These are phyloP conservation scores for Sonneratia caseolaris DNA, from an alignment of 345 rosid species.

Conservation along the genomic window DNA sequence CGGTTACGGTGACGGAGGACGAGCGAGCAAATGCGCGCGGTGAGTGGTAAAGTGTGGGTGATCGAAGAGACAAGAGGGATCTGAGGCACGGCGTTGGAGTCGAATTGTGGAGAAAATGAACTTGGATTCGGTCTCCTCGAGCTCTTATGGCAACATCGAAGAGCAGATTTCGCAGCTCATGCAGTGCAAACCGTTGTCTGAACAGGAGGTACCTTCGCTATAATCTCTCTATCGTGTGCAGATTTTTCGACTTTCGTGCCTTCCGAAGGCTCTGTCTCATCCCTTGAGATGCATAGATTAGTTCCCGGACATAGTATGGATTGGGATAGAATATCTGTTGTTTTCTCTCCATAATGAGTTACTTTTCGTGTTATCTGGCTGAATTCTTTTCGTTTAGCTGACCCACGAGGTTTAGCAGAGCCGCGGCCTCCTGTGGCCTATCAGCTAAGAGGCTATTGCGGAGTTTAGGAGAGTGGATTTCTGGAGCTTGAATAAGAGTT, in stretches of 20 bases:
- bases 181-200: slow-evolving; percentile 75
- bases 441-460: background rate
- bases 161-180: slow-evolving; percentile 83
- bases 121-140: slow-evolving; percentile 7
- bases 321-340: background rate
- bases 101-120: slow-evolving; percentile 6
- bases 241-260: slow-evolving; percentile 39
- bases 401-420: background rate
- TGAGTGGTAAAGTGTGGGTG: background rate
- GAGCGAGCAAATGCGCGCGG: background rate
- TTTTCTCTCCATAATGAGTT: background rate
- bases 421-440: background rate
- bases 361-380: background rate
- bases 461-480: background rate
- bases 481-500: background rate
- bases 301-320: background rate
- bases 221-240: background rate
- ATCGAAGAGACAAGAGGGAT: background rate
- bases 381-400: background rate
- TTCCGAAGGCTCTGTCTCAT: slow-evolving; percentile 29
- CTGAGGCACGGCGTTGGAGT: slow-evolving; percentile 1
- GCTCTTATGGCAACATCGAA: slow-evolving; percentile 27
- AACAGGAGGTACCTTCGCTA: slow-evolving; percentile 20
- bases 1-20: background rate
- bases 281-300: background rate